These are phyloP conservation scores for Aspergillus asperescens DNA, from an alignment of 495 filamentous ascomycete genomes.

Conservation along the genomic window DNA sequence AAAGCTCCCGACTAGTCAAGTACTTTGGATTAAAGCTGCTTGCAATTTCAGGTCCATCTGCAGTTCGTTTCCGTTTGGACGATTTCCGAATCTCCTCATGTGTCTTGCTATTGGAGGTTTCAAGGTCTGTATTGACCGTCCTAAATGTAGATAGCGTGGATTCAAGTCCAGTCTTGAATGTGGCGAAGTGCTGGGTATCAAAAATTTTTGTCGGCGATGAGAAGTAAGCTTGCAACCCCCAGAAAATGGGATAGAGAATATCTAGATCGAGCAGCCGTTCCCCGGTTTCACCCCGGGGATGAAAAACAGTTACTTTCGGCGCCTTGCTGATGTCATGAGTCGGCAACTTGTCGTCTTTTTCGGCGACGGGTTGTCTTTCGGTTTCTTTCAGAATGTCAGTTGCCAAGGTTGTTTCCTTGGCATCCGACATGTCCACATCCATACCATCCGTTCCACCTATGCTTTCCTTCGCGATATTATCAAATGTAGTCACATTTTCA, in stretches of 20 bases:
- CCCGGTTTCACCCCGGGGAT: constrained; percentile 38
- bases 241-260: constrained; percentile 85
- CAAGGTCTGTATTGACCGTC: constrained; percentile 65
- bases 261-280: constrained; percentile 54
- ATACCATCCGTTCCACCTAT: constrained; percentile 36
- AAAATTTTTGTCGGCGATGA: constrained; percentile 84
- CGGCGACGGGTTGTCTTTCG: constrained; percentile 14
- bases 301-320: constrained; percentile 51
- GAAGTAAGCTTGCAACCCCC: constrained; percentile 85
- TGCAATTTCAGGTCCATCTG: constrained; percentile 56
- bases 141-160: constrained; percentile 75
- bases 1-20: constrained; percentile 87
- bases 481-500: constrained; percentile 89
- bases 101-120: constrained; percentile 44
- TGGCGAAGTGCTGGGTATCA: constrained; percentile 57
- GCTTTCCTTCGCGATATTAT: constrained; percentile 42
- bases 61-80: constrained; percentile 66
- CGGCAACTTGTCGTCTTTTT: constrained; percentile 21
- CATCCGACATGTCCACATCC: constrained; percentile 59
- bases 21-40: constrained; percentile 94
- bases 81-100: constrained; percentile 57
- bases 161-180: constrained; percentile 75
- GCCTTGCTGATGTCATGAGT: constrained; percentile 21
- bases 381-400: constrained; percentile 16
- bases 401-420: constrained; percentile 32